Conservation (phyloP, 768 basidiomycete species). For the Serendipita sp. region DNA sequence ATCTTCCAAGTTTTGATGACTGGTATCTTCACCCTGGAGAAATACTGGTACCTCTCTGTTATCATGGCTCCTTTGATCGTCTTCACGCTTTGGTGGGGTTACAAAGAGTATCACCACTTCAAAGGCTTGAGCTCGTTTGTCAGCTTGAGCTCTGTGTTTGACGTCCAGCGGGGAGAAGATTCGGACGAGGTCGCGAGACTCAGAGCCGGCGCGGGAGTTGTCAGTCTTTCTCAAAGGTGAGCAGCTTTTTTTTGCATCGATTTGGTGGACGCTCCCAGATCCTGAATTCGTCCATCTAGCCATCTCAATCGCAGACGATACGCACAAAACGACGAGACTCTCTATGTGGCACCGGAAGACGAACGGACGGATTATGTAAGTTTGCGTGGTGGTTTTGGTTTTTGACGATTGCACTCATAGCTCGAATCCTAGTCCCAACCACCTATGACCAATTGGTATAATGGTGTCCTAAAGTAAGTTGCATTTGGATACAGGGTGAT, state of each 20-base stretch:
- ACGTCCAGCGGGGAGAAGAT: constrained; percentile 81
- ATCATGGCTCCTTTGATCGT: constrained; percentile 61
- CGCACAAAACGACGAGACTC: constrained; percentile 81
- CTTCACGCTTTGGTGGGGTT: constrained; percentile 67
- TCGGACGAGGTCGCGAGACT: constrained; percentile 62
- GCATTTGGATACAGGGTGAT: neutral
- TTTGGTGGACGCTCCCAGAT: neutral
- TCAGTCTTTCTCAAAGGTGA: constrained; percentile 79
- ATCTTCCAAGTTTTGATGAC: constrained; percentile 96
- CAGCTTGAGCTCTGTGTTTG: constrained; percentile 70
- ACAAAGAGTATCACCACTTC: constrained; percentile 54
- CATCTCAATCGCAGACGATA: constrained; percentile 78
- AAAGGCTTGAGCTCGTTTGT: constrained; percentile 65
- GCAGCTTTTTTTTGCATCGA: constrained; percentile 12
- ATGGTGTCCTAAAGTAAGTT: constrained; percentile 74
- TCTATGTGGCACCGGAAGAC: constrained; percentile 93
- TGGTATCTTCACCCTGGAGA: constrained; percentile 70
- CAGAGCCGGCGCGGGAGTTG: constrained; percentile 60
- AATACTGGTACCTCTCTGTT: constrained; percentile 41
- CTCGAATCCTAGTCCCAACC: constrained; percentile 81
- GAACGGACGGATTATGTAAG: constrained; percentile 77
- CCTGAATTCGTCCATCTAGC: constrained; percentile 27
- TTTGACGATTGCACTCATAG: no score
- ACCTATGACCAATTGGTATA: constrained; percentile 91
- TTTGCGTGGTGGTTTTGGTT: no score